Conservation (phyloP, 1,284 basidiomycete genomes). For the Rhodotorula sp. region DNA sequence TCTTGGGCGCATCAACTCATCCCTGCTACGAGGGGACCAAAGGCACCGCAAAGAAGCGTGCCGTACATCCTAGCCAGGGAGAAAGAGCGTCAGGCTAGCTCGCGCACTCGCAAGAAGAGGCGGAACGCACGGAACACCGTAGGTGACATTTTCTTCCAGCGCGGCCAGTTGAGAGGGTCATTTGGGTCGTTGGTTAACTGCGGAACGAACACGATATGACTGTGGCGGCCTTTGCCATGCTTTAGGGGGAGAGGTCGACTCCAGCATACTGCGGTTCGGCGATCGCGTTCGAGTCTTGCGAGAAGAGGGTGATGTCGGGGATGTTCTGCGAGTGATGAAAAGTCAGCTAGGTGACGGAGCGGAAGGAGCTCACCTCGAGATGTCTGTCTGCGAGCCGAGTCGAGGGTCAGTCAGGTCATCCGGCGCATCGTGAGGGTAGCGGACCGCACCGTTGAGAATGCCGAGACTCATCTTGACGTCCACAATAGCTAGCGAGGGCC, state of each 20-base stretch:
- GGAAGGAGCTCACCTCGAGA: not conserved
- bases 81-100: not conserved
- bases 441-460: not conserved
- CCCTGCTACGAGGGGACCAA: not conserved
- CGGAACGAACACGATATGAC: constrained; percentile 12
- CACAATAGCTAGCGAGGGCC: not conserved
- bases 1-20: too few relatives aligned
- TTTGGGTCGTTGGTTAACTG: constrained; percentile 31
- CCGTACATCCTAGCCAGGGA: constrained; percentile 2
- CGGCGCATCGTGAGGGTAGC: not conserved
- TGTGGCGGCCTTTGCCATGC: not conserved
- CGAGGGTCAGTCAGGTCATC: not conserved
- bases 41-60: constrained; percentile 6
- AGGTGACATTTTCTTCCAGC: constrained; percentile 16
- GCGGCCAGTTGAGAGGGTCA: constrained; percentile 30
- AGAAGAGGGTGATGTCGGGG: constrained; percentile 4
- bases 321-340: not conserved
- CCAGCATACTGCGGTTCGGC: constrained; percentile 5
- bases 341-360: too few relatives aligned
- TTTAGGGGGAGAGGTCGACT: constrained; percentile 3
- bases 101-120: not conserved
- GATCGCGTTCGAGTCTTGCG: constrained; percentile 2
- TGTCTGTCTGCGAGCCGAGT: not conserved
- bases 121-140: constrained; percentile 10
- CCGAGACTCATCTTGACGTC: not conserved